These are phyloP conservation scores for Pseudotsuga menziesii DNA, from an alignment of 75 land plant species.

Conservation along the genomic window DNA sequence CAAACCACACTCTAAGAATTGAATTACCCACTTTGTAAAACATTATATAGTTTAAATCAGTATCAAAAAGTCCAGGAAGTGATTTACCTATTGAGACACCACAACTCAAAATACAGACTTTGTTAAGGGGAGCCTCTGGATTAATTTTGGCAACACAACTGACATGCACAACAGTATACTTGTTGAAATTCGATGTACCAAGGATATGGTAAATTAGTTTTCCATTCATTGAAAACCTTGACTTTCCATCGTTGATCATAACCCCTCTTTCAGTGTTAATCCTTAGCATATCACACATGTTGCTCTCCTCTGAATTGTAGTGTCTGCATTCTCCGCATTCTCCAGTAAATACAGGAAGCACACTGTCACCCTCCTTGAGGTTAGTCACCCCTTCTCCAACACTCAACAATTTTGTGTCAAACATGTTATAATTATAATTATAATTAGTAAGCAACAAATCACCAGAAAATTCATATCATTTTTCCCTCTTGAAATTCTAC, in stretches of 20 bases:
- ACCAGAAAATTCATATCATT: no score
- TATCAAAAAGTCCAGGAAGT: no score
- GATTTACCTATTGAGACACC: slow-evolving; percentile 38
- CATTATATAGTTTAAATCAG: no score
- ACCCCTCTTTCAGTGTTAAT: slow-evolving; percentile 28
- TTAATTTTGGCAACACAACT: slow-evolving; percentile 43
- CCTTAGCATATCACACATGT: slow-evolving; percentile 27
- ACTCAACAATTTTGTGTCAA: slow-evolving; percentile 43
- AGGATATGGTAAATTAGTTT: slow-evolving; percentile 26
- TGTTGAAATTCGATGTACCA: slow-evolving; percentile 49
- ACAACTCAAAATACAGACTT: slow-evolving; percentile 36
- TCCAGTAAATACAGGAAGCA: slow-evolving; percentile 44
- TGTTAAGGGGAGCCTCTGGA: slow-evolving; percentile 38
- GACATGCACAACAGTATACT: slow-evolving; percentile 41
- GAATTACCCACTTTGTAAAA: no score
- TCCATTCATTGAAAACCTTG: slow-evolving; percentile 37
- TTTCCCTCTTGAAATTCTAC: no score
- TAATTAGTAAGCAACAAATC: no score
- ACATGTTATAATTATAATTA: no score
- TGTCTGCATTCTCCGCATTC: slow-evolving; percentile 29
- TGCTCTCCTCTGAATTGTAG: slow-evolving; percentile 48
- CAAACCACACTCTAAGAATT: no score
- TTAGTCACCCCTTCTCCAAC: slow-evolving; percentile 49
- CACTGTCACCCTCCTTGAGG: slow-evolving; percentile 42
- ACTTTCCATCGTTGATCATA: no score